Conservation (phyloP, 495 filamentous ascomycete genomes). For the Neurospora tetraspora region DNA sequence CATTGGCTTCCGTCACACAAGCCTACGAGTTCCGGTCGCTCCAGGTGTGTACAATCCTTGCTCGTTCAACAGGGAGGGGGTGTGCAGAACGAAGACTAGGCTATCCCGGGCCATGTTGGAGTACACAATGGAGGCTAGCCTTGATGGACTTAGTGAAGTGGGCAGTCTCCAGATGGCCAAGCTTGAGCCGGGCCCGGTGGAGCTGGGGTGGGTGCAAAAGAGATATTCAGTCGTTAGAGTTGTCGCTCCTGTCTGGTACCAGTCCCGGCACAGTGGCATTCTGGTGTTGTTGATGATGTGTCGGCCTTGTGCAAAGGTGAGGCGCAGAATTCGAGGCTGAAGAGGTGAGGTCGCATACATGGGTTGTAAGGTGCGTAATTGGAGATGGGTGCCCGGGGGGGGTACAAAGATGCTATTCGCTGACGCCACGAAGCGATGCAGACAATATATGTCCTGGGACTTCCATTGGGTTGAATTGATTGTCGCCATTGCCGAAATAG, state of each 20-base stretch:
- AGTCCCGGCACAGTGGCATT: not conserved
- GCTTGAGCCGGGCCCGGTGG: not conserved
- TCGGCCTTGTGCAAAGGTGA: not conserved
- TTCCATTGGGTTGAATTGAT: not conserved
- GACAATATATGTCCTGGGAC: not conserved
- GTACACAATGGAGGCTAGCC: not conserved
- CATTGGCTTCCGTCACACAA: not conserved
- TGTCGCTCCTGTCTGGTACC: not conserved
- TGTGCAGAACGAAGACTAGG: not conserved
- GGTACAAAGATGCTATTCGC: not conserved
- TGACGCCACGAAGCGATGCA: not conserved
- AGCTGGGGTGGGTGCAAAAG: not conserved
- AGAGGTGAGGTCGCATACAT: not conserved
- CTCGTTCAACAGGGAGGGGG: not conserved
- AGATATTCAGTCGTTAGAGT: not conserved
- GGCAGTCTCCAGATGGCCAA: not conserved
- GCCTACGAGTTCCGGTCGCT: not conserved
- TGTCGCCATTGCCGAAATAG: not conserved
- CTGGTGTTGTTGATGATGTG: not conserved
- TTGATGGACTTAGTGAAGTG: not conserved
- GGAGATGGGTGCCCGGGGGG: not conserved
- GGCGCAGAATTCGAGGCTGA: not conserved
- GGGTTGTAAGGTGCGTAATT: not conserved
- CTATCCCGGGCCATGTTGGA: not conserved
- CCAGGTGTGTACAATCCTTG: not conserved